Conservation (phyloP, 805 yeast genomes). For the Danielozyma ontarioensis region DNA sequence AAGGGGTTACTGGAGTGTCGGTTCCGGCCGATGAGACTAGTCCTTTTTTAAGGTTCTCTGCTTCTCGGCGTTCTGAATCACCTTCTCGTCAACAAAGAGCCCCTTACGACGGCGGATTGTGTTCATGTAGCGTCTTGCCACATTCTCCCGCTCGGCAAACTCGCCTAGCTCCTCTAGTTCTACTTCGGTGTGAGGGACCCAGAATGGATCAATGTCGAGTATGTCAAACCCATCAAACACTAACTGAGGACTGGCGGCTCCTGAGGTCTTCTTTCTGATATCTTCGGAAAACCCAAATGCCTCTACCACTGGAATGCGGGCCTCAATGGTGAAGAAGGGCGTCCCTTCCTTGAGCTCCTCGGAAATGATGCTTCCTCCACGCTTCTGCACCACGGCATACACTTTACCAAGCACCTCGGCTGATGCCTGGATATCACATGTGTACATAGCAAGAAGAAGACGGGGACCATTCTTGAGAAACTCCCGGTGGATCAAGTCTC, state of each 20-base stretch:
- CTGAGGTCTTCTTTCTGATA: conserved; percentile 86
- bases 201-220: conserved; percentile 90
- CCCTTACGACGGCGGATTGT: conserved; percentile 82
- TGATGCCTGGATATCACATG: conserved; percentile 92
- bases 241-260: conserved; percentile 95
- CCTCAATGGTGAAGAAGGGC: conserved; percentile 84
- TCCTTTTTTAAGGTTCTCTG: conserved; percentile 83
- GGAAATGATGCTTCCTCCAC: conserved; percentile 78
- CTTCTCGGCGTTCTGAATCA: conserved; percentile 88
- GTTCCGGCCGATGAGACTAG: too few species aligned
- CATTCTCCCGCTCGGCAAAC: conserved; percentile 84
- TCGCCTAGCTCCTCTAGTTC: conserved; percentile 93
- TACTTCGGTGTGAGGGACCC: conserved; percentile 98
- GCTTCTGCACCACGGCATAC: conserved; percentile 84
- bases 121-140: conserved; percentile 85
- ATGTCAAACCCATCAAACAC: conserved; percentile 85
- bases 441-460: conserved; percentile 84
- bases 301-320: conserved; percentile 86
- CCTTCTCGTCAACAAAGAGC: conserved; percentile 80
- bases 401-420: conserved; percentile 94
- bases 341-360: conserved; percentile 99
- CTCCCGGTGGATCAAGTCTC: conserved; percentile 66
- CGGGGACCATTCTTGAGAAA: conserved; percentile 85
- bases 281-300: conserved; percentile 97
- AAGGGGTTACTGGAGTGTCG: too few species aligned